phyloP scores from a whole-genome alignment of 495 filamentous ascomycete species.

The Aspergillus haitiensis region DNA sequence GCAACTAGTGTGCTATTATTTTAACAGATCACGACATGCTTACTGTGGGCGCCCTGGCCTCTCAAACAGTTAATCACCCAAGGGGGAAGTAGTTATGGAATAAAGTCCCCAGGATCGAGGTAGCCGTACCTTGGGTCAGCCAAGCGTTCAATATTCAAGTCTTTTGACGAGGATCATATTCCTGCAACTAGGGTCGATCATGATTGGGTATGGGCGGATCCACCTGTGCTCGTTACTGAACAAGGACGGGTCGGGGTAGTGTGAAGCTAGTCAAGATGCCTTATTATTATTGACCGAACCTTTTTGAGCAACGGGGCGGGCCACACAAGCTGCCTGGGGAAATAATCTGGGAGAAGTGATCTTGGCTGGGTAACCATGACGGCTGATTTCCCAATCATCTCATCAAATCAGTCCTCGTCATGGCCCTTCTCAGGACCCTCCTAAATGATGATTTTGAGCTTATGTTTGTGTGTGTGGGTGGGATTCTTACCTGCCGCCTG shows the following conservation, averaged over 20 bases:
- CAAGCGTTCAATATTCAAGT: slow-evolving; percentile 9
- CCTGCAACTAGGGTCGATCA: background rate
- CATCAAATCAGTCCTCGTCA: background rate
- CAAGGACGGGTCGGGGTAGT: background rate
- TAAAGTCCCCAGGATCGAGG: background rate
- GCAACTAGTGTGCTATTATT: too few species aligned
- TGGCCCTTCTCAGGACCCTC: too few species aligned
- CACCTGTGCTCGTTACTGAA: slow-evolving; percentile 1
- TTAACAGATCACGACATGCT: background rate
- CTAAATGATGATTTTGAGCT: background rate
- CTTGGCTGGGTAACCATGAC: slow-evolving; percentile 18
- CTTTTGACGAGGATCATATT: slow-evolving; percentile 14
- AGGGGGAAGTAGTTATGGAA: background rate
- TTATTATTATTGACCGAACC: slow-evolving; percentile 12
- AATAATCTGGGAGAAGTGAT: slow-evolving; percentile 10
- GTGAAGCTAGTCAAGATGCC: background rate
- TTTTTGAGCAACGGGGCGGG: background rate
- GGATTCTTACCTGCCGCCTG: background rate
- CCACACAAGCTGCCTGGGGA: slow-evolving; percentile 8
- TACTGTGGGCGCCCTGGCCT: background rate
- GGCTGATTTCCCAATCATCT: slow-evolving; percentile 9
- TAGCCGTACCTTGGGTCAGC: background rate
- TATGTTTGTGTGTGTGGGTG: background rate
- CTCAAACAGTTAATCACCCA: background rate
- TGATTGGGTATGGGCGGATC: slow-evolving; percentile 13